Evolutionary conservation across 257 asterid genomes (phyloP).

Genomic region (Capsicum baccatum): DNA sequence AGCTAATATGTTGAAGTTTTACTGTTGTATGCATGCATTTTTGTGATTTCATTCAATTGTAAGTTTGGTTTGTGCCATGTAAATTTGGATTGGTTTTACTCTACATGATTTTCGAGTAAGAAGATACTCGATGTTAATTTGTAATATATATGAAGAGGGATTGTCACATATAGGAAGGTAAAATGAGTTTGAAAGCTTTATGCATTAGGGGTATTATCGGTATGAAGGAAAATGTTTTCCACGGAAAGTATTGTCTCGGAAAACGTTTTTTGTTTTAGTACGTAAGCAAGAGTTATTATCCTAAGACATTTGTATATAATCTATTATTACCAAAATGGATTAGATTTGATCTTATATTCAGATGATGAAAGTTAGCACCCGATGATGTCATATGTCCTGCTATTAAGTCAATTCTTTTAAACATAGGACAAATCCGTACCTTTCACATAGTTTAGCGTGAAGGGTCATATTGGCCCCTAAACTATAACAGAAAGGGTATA

Average conservation of each 20-base stretch:
- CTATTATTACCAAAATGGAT: not conserved
- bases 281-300: not conserved
- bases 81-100: not conserved
- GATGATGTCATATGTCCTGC: no score
- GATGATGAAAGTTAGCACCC: no score
- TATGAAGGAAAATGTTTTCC: no score
- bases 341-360: not conserved
- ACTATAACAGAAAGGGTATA: not conserved
- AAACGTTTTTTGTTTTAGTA: not conserved
- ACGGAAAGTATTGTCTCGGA: no score
- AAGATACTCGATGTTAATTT: no score
- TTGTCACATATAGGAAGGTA: not conserved
- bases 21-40: conserved; percentile 1
- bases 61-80: not conserved
- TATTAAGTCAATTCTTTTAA: no score
- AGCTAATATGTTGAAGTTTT: conserved; percentile 14
- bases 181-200: not conserved
- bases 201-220: not conserved
- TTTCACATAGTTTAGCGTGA: no score
- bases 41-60: conserved; percentile 13
- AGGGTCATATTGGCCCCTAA: not conserved
- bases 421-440: no score
- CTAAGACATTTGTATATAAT: not conserved
- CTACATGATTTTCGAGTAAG: not conserved
- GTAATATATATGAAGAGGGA: no score